Base-by-base conservation (phyloP, 2,329 filamentous ascomycete species). In the Simplicillium sp. region DNA sequence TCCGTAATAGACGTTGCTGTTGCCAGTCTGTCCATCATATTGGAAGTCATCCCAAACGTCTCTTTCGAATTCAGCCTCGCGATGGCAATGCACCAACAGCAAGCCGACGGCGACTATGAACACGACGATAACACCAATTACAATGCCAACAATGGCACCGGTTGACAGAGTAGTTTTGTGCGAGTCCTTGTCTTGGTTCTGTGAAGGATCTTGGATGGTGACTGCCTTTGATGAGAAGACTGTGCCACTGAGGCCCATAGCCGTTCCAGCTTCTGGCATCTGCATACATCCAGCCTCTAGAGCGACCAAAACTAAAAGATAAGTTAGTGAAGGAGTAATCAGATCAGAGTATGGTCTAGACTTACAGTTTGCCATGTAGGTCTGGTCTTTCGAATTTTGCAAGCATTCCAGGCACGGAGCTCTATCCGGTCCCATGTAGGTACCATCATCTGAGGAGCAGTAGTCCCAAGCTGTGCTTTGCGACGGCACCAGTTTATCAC, bases 91-190 rank as follows among this genome's bases (percentile, higher is more conserved):
- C 2, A 75, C 45, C 39, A 62, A 48, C 38, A 77, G 67, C 1
- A 78, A 58, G 3, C 54, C 62, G 1, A 57, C 46, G 3, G 61
- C 63, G 1, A 67, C 60, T 6, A 70, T 29, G 3, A 76, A 52
- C 2, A 67, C 50, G 0, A 71, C 55, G 0, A 59, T 59, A 7
- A 61, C 65, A 11, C 68, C 73, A 1, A 75, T 53, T 1, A 61
- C 64, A 36, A 79, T 77, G 14, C 73, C 74, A 0, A 70, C 68
- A 13, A 76, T 71, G n/a, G 68, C 67, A 2, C 68, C 67, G 0
- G 65, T 64, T 0, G 67, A 64, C 51, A 76, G 63, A 9, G 50
- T 50, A 4, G 54, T 54, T 1, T 58, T 55, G 0, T 52, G 50
- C 1, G 54, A 47, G 0, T 48, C 44, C 0, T 55, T 37, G 3